Evolutionary conservation across 2,329 filamentous ascomycete species (phyloP).

Genomic region (Clonostachys rhizophaga): DNA sequence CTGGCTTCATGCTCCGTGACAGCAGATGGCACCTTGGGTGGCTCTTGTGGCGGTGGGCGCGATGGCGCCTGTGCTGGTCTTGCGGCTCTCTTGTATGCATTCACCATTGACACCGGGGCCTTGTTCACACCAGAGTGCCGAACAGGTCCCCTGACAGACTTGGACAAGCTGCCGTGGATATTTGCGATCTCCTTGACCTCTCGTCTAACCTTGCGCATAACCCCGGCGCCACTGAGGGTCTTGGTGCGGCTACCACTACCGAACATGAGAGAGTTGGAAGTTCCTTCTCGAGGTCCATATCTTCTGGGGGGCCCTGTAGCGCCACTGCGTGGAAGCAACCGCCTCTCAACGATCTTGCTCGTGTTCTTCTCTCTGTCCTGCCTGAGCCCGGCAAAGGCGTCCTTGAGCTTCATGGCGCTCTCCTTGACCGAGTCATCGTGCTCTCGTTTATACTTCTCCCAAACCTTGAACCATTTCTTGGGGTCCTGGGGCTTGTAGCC

Average conservation of each 20-base stretch:
- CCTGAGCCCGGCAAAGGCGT: constrained; percentile 51
- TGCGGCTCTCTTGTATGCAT: constrained; percentile 41
- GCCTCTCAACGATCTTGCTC: constrained; percentile 50
- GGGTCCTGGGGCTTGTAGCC: constrained; percentile 62
- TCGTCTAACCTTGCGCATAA: constrained; percentile 51
- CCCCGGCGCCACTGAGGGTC: constrained; percentile 42
- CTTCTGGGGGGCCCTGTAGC: constrained; percentile 4
- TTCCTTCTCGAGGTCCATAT: constrained; percentile 6
- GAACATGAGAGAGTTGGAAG: constrained; percentile 27
- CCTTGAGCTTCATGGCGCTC: constrained; percentile 54
- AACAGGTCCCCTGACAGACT: constrained; percentile 7
- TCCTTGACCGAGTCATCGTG: constrained; percentile 53
- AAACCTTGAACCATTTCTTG: constrained; percentile 73
- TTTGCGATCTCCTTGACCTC: constrained; percentile 49
- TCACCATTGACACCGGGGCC: constrained; percentile 49
- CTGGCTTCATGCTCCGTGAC: constrained; percentile 23
- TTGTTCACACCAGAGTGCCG: constrained; percentile 24
- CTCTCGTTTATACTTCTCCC: constrained; percentile 61
- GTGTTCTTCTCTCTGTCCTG: constrained; percentile 52
- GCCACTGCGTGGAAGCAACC: constrained; percentile 35
- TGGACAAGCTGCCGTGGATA: constrained; percentile 40
- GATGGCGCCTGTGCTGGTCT: constrained; percentile 23
- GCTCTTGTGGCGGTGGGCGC: constrained; percentile 8
- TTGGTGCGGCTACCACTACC: constrained; percentile 46
- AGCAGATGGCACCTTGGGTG: constrained; percentile 8